Percentiles rank a stretch among this genome's conserved stretches.
Evolutionary conservation across 2,329 filamentous ascomycete genomes (phyloP).

Genomic region (Claviceps pusilla): DNA sequence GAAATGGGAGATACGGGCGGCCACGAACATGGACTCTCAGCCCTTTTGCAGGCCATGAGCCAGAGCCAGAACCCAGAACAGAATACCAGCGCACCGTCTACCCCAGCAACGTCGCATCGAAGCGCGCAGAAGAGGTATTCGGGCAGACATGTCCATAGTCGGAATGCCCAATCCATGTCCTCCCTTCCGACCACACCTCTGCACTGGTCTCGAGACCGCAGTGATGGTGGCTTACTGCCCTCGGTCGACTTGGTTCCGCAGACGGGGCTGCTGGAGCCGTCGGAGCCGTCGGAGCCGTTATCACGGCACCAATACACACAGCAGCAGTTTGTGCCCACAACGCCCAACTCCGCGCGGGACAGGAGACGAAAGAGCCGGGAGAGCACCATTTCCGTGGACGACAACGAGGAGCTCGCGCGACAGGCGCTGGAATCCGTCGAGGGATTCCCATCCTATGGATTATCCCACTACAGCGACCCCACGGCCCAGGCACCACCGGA

Average conservation of each 20-base stretch:
- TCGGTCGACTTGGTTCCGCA: constrained; percentile 48
- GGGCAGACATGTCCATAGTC: constrained; percentile 43
- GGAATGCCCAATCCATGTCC: constrained; percentile 69
- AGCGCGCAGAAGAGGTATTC: constrained; percentile 31
- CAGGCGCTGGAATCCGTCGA: constrained; percentile 39
- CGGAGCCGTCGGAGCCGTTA: too few relatives aligned
- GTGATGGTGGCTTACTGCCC: constrained; percentile 36
- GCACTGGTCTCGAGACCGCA: constrained; percentile 31
- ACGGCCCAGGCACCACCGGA: constrained; percentile 10
- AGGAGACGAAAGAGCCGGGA: constrained; percentile 58
- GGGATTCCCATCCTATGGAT: constrained; percentile 23
- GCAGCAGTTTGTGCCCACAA: constrained; percentile 28
- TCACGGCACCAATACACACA: constrained; percentile 26
- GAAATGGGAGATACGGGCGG: constrained; percentile 7
- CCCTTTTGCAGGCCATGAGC: constrained; percentile 65
- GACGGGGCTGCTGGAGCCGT: constrained; percentile 30
- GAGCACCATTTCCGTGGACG: constrained; percentile 65
- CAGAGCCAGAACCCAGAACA: constrained; percentile 46
- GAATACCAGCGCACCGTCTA: constrained; percentile 58
- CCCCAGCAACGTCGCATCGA: constrained; percentile 38
- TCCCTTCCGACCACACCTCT: constrained; percentile 68
- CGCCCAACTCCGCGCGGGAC: constrained; percentile 26
- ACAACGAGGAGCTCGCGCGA: constrained; percentile 42
- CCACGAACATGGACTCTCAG: constrained; percentile 52
- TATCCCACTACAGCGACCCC: constrained; percentile 8